A percentile compares a stretch with the other conserved stretches of the same genome.
These are phyloP conservation scores for Candida coquimbonensis DNA, from an alignment of 805 yeast species.

Conservation along the genomic window DNA sequence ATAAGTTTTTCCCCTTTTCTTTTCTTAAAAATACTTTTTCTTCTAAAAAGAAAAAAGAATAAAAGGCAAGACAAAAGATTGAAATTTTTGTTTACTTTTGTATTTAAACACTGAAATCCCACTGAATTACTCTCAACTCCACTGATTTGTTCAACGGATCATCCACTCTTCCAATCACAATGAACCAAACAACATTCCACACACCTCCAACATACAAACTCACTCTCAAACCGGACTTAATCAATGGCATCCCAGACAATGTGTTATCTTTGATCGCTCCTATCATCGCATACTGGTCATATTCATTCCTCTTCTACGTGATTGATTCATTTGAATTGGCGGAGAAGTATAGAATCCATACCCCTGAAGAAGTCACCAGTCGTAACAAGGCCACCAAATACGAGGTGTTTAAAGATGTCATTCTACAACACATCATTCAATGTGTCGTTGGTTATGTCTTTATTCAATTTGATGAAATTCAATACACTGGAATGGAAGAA, in stretches of 20 bases:
- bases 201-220: constrained; percentile 8
- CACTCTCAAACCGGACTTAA: constrained; percentile 33
- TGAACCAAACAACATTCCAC: constrained; percentile 3
- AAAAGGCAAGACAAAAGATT: no score
- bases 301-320: constrained; percentile 65
- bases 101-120: no score
- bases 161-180: background rate
- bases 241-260: constrained; percentile 65
- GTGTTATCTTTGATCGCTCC: constrained; percentile 68
- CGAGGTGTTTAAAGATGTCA: constrained; percentile 75
- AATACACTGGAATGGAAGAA: constrained; percentile 45
- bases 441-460: constrained; percentile 58
- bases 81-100: no score
- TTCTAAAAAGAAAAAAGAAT: background rate
- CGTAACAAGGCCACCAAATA: constrained; percentile 67
- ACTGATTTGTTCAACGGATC: no score
- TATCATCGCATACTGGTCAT: constrained; percentile 75
- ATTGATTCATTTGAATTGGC: constrained; percentile 71
- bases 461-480: constrained; percentile 48
- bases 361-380: constrained; percentile 72
- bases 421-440: constrained; percentile 81
- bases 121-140: no score
- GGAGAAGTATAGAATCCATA: constrained; percentile 83
- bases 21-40: background rate
- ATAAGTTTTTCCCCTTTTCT: background rate